Conservation (phyloP, 257 asterid genomes). For the Schizonepeta tenuifolia region DNA sequence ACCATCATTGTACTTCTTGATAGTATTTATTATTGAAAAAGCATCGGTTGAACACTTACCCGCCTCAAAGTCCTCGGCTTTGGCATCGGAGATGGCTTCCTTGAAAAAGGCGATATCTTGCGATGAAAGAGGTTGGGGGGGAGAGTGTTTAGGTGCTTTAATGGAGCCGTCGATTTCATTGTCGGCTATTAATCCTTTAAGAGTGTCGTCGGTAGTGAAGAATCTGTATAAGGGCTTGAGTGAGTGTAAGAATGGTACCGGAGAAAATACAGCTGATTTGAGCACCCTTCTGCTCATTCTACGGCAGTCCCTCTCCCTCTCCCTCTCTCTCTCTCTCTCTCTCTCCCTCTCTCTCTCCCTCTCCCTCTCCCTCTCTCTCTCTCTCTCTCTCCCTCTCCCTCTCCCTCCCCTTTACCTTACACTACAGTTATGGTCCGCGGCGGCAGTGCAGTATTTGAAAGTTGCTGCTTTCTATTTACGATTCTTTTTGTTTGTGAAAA, state of each 20-base stretch:
- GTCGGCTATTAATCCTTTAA: constrained; percentile 42
- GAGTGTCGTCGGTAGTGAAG: constrained; percentile 41
- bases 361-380: background rate
- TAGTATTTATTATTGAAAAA: constrained; percentile 46
- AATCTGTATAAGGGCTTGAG: constrained; percentile 47
- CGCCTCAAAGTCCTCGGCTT: constrained; percentile 39
- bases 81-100: constrained; percentile 52
- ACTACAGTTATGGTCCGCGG: background rate
- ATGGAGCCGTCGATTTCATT: constrained; percentile 36
- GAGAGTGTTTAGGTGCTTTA: constrained; percentile 32
- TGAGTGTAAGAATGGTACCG: constrained; percentile 31
- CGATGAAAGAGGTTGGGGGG: constrained; percentile 42
- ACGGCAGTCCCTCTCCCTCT: constrained; percentile 20
- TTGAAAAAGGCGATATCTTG: constrained; percentile 56
- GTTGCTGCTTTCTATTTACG: background rate
- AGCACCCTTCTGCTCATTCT: constrained; percentile 54
- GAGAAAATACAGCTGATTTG: constrained; percentile 39
- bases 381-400: background rate
- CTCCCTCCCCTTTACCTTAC: constrained; percentile 20
- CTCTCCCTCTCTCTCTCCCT: constrained; percentile 20
- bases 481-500: background rate
- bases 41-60: constrained; percentile 59
- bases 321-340: background rate
- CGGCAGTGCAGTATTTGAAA: constrained; percentile 12
- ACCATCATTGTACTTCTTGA: constrained; percentile 54